Evolutionary conservation across 2,329 filamentous ascomycete genomes (phyloP).

Genomic region (Ploettnerulaceae sp.): DNA sequence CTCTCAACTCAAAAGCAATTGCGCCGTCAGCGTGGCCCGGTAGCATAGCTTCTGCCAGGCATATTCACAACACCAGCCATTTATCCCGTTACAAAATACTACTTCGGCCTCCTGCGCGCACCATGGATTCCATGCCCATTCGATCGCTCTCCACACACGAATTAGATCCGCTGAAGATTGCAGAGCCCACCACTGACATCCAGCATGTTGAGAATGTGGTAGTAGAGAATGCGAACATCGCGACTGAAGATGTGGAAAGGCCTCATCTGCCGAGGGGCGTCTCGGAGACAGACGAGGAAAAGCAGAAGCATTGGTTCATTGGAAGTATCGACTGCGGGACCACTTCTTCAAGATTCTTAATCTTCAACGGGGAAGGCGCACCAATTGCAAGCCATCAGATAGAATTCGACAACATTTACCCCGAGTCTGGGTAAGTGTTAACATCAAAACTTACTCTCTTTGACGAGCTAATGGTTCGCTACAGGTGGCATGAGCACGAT

Average conservation of each 20-base stretch:
- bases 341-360: conserved; percentile 83
- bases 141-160: conserved; percentile 10
- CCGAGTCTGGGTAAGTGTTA: conserved; percentile 71
- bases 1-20: neutral
- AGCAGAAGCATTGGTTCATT: conserved; percentile 58
- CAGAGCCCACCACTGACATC: conserved; percentile 8
- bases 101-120: conserved; percentile 3
- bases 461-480: conserved; percentile 12
- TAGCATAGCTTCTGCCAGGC: neutral
- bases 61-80: neutral
- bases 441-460: neutral
- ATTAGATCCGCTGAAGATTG: conserved; percentile 11
- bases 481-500: conserved; percentile 81
- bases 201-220: conserved; percentile 26
- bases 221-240: too few relatives aligned
- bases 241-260: conserved; percentile 12
- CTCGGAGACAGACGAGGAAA: conserved; percentile 22
- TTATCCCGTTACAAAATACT: neutral
- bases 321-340: conserved; percentile 90
- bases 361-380: conserved; percentile 76
- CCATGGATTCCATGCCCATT: conserved; percentile 25
- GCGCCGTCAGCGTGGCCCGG: neutral
- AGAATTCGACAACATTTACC: conserved; percentile 81
- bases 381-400: conserved; percentile 80
- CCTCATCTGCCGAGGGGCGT: conserved; percentile 23